Conservation (phyloP, 2,329 filamentous ascomycete genomes). For the Claviceps sp. region DNA sequence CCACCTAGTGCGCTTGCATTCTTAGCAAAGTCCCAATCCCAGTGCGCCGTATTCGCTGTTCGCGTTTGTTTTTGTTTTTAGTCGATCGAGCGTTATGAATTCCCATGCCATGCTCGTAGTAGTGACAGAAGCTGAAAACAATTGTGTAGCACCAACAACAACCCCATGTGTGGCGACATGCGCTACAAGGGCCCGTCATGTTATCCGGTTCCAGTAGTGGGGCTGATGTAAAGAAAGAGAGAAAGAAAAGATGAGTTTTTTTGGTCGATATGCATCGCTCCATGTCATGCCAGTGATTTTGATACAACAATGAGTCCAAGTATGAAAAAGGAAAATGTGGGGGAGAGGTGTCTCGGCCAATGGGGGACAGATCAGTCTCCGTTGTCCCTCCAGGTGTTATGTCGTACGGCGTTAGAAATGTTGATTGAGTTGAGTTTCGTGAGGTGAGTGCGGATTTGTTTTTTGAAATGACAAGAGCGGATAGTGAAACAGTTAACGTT, state of each 20-base stretch:
- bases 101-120: constrained; percentile 19
- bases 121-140: constrained; percentile 15
- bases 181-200: constrained; percentile 13
- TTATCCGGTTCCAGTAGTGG: constrained; percentile 10
- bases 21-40: constrained; percentile 4
- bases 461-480: not conserved
- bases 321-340: constrained; percentile 7
- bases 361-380: not conserved
- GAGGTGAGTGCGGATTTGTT: not conserved
- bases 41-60: constrained; percentile 2
- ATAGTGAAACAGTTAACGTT: not conserved
- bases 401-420: constrained; percentile 8
- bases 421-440: constrained; percentile 3
- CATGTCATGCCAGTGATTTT: constrained; percentile 30
- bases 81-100: constrained; percentile 13
- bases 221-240: constrained; percentile 9
- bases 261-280: constrained; percentile 36
- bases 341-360: not conserved
- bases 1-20: not conserved
- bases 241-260: not conserved
- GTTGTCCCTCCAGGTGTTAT: constrained; percentile 3
- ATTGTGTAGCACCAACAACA: constrained; percentile 16
- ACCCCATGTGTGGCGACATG: constrained; percentile 12
- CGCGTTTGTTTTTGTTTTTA: not conserved
- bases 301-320: constrained; percentile 23